Percentiles rank a stretch among this genome's conserved stretches.
Conservation (phyloP, 768 basidiomycete species). For the Tulasnella sp. region DNA sequence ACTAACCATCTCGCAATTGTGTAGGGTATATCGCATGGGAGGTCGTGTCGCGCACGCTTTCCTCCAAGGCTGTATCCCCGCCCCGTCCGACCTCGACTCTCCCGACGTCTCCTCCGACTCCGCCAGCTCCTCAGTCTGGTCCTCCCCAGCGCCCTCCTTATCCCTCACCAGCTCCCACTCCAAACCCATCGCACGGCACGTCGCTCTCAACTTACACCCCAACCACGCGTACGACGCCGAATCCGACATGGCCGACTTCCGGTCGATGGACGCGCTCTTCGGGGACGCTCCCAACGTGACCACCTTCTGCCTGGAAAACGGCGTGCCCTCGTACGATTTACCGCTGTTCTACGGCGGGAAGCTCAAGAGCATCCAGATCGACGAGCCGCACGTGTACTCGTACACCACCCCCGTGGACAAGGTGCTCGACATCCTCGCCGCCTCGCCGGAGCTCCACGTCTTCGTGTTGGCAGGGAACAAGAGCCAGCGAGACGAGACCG, state of each 20-base stretch:
- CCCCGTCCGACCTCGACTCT: background rate
- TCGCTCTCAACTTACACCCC: constrained; percentile 5
- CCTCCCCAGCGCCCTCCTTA: background rate
- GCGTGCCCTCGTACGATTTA: constrained; percentile 7
- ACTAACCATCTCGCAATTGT: background rate
- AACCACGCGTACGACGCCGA: background rate
- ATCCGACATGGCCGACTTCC: constrained; percentile 4
- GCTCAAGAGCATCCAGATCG: constrained; percentile 11
- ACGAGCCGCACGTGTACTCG: constrained; percentile 6
- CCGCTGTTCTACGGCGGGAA: background rate
- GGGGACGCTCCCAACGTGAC: constrained; percentile 4
- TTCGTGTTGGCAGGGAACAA: constrained; percentile 10
- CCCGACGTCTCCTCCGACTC: background rate
- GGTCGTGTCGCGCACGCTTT: background rate
- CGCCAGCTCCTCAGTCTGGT: background rate
- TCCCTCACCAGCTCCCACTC: background rate
- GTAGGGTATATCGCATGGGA: constrained; percentile 7
- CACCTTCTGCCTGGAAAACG: constrained; percentile 9
- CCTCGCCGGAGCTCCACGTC: constrained; percentile 1
- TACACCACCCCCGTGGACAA: constrained; percentile 4
- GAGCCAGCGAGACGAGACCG: background rate
- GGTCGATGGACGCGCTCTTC: background rate
- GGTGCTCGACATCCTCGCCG: constrained; percentile 7
- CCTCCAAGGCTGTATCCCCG: constrained; percentile 1
- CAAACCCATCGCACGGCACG: constrained; percentile 2